Percentiles rank a stretch among this genome's conserved stretches.
Evolutionary conservation across 73 alveolate genomes (phyloP).

Genomic region (Durusdinium trenchii): DNA sequence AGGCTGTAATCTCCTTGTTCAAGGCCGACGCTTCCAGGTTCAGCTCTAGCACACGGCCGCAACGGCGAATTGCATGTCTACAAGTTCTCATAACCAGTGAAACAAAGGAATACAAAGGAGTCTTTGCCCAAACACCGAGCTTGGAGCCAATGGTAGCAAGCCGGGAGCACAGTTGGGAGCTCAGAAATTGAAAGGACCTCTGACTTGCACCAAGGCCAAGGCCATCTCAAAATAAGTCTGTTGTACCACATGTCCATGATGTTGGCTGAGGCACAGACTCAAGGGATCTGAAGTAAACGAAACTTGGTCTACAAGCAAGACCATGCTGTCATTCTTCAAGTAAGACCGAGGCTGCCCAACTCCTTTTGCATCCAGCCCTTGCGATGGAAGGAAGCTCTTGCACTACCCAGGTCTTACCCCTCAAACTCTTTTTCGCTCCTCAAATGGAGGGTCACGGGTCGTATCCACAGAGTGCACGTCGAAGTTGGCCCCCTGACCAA

Average conservation of each 20-base stretch:
- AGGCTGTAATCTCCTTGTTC: neutral
- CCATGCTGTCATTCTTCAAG: neutral
- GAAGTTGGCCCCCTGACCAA: constrained; percentile 11
- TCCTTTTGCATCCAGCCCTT: constrained; percentile 8
- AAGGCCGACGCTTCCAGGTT: neutral
- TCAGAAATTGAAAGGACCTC: too few species aligned
- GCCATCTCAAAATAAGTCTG: constrained; percentile 33
- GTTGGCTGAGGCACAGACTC: neutral
- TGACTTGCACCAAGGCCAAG: too few species aligned
- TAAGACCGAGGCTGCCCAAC: neutral
- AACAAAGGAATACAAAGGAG: too few species aligned
- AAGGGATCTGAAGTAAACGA: too few species aligned
- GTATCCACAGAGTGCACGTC: constrained; percentile 19
- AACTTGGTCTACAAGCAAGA: too few species aligned
- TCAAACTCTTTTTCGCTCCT: neutral
- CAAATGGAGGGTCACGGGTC: constrained; percentile 34
- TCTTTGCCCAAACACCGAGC: too few species aligned
- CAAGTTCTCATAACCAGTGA: too few species aligned
- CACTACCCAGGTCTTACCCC: neutral
- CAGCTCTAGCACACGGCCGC: neutral
- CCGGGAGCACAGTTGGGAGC: too few species aligned
- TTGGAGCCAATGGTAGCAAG: too few species aligned
- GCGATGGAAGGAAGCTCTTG: neutral
- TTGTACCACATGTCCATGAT: constrained; percentile 44
- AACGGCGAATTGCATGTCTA: too few species aligned